Evolutionary conservation across 129 eudicot genomes (phyloP).

Genomic region (Mikania micrantha): DNA sequence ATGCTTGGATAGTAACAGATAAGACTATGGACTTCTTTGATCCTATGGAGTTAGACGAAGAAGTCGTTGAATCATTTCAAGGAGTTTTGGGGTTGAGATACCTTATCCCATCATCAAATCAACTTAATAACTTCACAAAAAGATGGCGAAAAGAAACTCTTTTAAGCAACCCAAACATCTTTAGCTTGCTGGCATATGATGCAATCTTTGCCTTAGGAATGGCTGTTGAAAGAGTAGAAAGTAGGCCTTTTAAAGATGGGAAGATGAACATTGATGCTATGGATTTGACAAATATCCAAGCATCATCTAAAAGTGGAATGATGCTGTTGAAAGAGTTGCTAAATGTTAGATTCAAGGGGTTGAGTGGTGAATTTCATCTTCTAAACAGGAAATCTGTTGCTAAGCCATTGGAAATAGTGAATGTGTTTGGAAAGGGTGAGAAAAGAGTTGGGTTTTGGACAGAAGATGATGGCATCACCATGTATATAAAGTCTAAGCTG

Average conservation of each 20-base stretch:
- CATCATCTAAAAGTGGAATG: not conserved
- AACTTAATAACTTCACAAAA: conserved; percentile 4
- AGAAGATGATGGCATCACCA: not conserved
- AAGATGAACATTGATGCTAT: not conserved
- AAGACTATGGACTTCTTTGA: conserved; percentile 16
- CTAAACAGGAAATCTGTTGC: conserved; percentile 1
- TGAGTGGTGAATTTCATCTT: conserved; percentile 38
- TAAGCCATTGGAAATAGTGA: not conserved
- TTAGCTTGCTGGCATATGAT: conserved; percentile 50
- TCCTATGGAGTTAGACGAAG: conserved; percentile 6
- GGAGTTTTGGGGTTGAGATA: conserved; percentile 38
- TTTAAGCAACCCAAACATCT: not conserved
- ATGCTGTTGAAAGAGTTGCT: conserved; percentile 10
- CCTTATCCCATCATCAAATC: conserved; percentile 19
- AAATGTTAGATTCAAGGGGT: conserved; percentile 23
- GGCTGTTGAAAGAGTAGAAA: conserved; percentile 18
- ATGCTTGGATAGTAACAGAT: conserved; percentile 14
- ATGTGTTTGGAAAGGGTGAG: not conserved
- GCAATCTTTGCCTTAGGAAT: conserved; percentile 31
- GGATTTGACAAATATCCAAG: not conserved
- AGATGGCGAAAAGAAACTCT: conserved; percentile 25
- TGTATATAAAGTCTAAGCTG: not conserved
- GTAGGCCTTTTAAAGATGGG: not conserved
- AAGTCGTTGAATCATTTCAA: conserved; percentile 22
- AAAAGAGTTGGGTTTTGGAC: conserved; percentile 1